Evolutionary conservation across 2,329 filamentous ascomycete genomes (phyloP).

Genomic region (Phialocephala subalpina): DNA sequence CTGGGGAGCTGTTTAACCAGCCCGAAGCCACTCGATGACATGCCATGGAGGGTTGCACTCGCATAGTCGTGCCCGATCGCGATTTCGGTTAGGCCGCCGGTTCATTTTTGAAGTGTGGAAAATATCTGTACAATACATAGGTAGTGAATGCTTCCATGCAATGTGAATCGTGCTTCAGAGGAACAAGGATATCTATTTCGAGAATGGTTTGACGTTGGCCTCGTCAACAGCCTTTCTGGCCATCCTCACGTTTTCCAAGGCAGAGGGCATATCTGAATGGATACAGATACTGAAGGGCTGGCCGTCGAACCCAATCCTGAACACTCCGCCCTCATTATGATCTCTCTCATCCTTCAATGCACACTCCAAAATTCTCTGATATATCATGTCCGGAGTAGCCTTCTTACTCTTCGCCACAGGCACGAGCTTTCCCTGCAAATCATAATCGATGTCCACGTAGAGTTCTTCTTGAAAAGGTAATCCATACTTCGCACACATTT

Average conservation of each 20-base stretch:
- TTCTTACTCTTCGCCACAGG: constrained; percentile 25
- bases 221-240: constrained; percentile 30
- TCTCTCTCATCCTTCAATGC: constrained; percentile 25
- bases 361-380: constrained; percentile 18
- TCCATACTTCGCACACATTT: constrained; percentile 33
- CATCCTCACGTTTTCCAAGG: constrained; percentile 27
- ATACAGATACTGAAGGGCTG: constrained; percentile 28
- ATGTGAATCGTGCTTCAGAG: neutral
- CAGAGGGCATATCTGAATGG: constrained; percentile 30
- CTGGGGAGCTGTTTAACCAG: neutral
- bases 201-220: constrained; percentile 24
- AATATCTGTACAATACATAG: neutral
- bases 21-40: neutral
- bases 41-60: too few species aligned
- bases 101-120: neutral
- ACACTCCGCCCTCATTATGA: constrained; percentile 23
- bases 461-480: constrained; percentile 34
- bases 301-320: constrained; percentile 26
- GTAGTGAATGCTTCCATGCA: neutral
- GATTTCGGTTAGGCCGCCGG: too few species aligned
- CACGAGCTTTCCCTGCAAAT: constrained; percentile 17
- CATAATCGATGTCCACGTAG: constrained; percentile 40
- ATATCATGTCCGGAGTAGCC: constrained; percentile 22
- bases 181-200: constrained; percentile 5
- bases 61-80: too few species aligned